phyloP scores from a whole-genome alignment of 2,329 filamentous ascomycete species.

The Knufia petricola region DNA sequence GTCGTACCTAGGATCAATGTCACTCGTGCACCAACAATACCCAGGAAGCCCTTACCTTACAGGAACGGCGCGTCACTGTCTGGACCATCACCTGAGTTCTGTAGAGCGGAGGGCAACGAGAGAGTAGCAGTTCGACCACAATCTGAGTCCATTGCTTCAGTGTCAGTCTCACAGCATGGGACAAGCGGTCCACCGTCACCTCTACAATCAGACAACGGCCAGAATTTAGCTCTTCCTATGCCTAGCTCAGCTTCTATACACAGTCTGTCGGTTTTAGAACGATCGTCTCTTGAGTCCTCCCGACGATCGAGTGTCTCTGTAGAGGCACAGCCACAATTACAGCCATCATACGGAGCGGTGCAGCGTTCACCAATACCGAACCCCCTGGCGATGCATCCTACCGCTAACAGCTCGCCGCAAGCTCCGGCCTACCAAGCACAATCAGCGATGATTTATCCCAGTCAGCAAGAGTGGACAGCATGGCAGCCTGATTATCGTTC shows the following conservation, averaged over 20 bases:
- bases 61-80: background rate
- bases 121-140: background rate
- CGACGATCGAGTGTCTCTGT: slow-evolving; percentile 5
- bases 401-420: background rate
- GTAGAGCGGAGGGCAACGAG: background rate
- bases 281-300: background rate
- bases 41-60: slow-evolving; percentile 4
- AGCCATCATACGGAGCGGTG: background rate
- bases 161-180: background rate
- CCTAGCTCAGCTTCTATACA: background rate
- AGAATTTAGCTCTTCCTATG: background rate
- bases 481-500: slow-evolving; percentile 2
- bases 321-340: background rate
- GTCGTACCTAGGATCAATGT: slow-evolving; percentile 6
- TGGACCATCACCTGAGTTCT: background rate
- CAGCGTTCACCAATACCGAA: background rate
- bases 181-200: slow-evolving; percentile 3
- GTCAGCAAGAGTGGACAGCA: background rate
- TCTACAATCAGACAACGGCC: background rate
- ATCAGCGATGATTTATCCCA: background rate
- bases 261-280: background rate
- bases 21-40: slow-evolving; percentile 6
- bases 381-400: slow-evolving; percentile 7
- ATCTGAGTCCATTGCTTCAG: background rate
- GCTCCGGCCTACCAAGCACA: background rate